Evolutionary conservation across 768 basidiomycete species (phyloP), one percentile per base, ranked within the genome.

Genomic region (Lenzites betulinus): DNA sequence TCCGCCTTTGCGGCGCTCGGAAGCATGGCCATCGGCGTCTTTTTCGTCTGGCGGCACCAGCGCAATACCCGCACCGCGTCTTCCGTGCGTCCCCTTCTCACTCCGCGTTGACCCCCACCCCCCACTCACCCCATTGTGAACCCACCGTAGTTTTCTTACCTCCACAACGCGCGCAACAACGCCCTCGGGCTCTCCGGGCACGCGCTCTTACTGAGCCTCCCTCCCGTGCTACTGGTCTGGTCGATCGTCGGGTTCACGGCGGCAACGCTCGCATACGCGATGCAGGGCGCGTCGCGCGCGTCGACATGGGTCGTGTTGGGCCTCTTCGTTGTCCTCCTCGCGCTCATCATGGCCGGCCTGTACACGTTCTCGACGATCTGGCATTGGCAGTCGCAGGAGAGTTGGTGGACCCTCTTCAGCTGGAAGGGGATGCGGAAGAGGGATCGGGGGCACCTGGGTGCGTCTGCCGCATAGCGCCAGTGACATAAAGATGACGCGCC

Each of bases 21-120:
- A 6, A 84, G 82, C 62, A 80, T 83, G 55, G 81, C 82, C 15
- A 75, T 80, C 13, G 83, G 82, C 5, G 81, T 83, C 1, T 84
- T 84, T 64, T 81, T 79, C 42, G 80, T 83, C 20, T 84, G 83
- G 83, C 72, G 76, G 55, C 83, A 84, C 64, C 82, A 83, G 64
- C 73, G 77, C 12, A 81, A 81, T 57, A 75, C 76, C 9, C 71
- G 75, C 25, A 76, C 76, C 11, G 70, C 73, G 6, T 76, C 81
- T 53, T 82, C 81, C 5, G 60, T 62, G 33, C 25, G 60, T 25
- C 12, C 25, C 33, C 18, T 13, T 18, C 18, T 11, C 7, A 20
- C 20, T 9, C 28, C 23, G 16, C 38, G 38, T 16, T 39, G 38
- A 5, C 38, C 38, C 15, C 15, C 38, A 4, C 38, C 11, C 33